Evolutionary conservation across 805 yeast species (phyloP).

Genomic region (Lipomyces yamanashiensis): DNA sequence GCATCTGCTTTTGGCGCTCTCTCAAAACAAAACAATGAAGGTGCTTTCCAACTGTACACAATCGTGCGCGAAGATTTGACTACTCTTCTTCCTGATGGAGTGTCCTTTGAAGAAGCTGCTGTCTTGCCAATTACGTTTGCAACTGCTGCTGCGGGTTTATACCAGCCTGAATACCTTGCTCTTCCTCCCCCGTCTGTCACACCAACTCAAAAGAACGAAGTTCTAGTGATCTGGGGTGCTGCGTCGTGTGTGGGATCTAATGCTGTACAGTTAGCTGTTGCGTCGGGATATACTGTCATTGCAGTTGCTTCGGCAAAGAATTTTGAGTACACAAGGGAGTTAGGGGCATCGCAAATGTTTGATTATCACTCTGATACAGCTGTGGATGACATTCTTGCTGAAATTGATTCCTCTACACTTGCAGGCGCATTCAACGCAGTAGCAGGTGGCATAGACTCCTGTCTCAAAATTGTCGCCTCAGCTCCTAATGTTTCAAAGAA

Average conservation of each 20-base stretch:
- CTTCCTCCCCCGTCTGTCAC: conserved; percentile 5
- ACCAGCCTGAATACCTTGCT: neutral
- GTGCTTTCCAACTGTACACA: conserved; percentile 9
- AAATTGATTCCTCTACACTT: neutral
- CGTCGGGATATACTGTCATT: conserved; percentile 53
- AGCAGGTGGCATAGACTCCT: neutral
- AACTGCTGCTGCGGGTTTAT: conserved; percentile 34
- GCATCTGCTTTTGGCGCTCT: neutral
- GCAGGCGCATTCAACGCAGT: conserved; percentile 18
- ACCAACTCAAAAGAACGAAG: conserved; percentile 1
- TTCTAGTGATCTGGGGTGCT: conserved; percentile 64
- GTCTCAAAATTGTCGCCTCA: neutral
- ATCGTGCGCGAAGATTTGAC: conserved; percentile 2
- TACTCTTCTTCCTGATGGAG: conserved; percentile 28
- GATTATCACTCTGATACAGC: conserved; percentile 49
- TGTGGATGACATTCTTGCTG: conserved; percentile 12
- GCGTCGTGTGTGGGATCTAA: conserved; percentile 64
- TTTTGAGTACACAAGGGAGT: conserved; percentile 47
- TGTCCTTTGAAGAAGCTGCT: conserved; percentile 35
- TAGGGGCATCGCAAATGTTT: conserved; percentile 58
- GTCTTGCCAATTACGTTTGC: conserved; percentile 36
- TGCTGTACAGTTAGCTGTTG: conserved; percentile 64
- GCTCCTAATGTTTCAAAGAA: neutral
- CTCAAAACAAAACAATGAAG: neutral
- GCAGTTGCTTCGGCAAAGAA: conserved; percentile 59